Percentiles rank a stretch among this genome's conserved stretches.
Evolutionary conservation across 2,329 filamentous ascomycete species (phyloP).

Genomic region (Didymella lethalis): DNA sequence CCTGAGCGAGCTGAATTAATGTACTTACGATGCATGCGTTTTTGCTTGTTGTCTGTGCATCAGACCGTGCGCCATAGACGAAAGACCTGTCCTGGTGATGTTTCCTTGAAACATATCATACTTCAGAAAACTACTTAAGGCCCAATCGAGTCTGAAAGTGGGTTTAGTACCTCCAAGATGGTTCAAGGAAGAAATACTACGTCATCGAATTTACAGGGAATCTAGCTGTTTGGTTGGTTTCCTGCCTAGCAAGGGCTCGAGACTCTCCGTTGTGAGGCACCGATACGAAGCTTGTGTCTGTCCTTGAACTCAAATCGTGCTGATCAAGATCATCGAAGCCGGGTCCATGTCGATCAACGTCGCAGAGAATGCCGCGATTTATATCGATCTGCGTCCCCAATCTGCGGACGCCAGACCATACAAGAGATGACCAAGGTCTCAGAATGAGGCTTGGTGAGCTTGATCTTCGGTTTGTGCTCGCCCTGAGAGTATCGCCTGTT

Average conservation of each 20-base stretch:
- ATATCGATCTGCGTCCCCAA: constrained; percentile 1
- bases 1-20: neutral
- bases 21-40: neutral
- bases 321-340: constrained; percentile 7
- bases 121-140: neutral
- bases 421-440: neutral
- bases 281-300: constrained; percentile 7
- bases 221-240: neutral
- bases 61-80: neutral
- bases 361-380: neutral
- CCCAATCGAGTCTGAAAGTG: neutral
- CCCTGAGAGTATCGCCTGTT: neutral
- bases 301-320: neutral
- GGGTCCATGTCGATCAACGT: constrained; percentile 8
- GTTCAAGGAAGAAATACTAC: neutral
- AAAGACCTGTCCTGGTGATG: neutral
- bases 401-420: neutral
- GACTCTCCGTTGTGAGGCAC: neutral
- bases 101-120: neutral
- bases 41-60: neutral
- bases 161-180: neutral
- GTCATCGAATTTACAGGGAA: neutral
- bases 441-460: constrained; percentile 8
- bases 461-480: neutral
- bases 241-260: neutral